phyloP scores from a whole-genome alignment of 163 green algal genomes.

The Chlorella variabilis region DNA sequence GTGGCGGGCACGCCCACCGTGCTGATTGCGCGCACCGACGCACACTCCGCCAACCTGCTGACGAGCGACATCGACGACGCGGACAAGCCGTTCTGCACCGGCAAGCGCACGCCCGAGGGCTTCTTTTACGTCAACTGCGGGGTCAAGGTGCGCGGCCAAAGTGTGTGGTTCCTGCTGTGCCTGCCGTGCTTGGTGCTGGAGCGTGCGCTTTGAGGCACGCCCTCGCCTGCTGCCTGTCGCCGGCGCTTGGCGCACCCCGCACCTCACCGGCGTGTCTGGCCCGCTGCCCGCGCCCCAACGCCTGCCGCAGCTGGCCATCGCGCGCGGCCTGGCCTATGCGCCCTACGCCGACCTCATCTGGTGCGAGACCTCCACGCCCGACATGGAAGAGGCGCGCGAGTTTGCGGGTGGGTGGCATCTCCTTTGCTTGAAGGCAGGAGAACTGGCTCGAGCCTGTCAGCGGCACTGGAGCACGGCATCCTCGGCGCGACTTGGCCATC shows the following conservation, averaged over 20 bases:
- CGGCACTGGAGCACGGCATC: too few species aligned
- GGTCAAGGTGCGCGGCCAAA: conserved; percentile 62
- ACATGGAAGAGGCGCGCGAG: conserved; percentile 81
- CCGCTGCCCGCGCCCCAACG: background rate
- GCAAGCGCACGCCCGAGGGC: conserved; percentile 84
- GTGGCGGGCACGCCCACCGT: conserved; percentile 82
- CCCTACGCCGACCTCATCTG: conserved; percentile 90
- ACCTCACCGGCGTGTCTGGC: background rate
- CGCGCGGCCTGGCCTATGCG: conserved; percentile 84
- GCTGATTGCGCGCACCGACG: conserved; percentile 86
- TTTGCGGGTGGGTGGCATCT: conserved; percentile 75
- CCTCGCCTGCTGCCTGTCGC: background rate
- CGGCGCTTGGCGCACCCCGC: too few species aligned
- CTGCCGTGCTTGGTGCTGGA: too few species aligned
- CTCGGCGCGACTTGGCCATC: too few species aligned
- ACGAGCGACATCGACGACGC: conserved; percentile 85
- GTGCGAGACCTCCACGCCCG: conserved; percentile 89
- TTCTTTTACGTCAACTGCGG: conserved; percentile 82
- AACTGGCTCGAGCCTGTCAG: too few species aligned
- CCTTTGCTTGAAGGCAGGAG: too few species aligned
- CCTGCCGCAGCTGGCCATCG: conserved; percentile 80
- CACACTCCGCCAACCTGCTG: conserved; percentile 83
- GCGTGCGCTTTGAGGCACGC: background rate
- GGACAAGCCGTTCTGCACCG: conserved; percentile 84
- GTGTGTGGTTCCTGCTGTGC: background rate